A percentile compares a stretch with the other conserved stretches of the same genome.
Conservation (phyloP, 768 basidiomycete species). For the Tulasnella sp. region DNA sequence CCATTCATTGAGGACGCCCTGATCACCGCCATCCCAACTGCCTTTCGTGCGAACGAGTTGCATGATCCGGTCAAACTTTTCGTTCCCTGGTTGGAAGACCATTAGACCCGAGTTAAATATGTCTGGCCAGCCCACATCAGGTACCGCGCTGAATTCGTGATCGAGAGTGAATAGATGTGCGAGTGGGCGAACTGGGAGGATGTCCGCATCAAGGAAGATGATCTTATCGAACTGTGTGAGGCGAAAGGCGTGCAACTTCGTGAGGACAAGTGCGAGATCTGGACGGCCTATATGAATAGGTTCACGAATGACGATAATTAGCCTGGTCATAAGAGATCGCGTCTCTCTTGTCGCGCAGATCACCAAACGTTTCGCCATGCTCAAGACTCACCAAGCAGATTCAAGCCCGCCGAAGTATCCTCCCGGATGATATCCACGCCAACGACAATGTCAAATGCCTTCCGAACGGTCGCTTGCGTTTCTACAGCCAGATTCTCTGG, state of each 20-base stretch:
- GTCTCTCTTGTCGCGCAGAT: too few relatives aligned
- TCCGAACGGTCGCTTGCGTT: slow-evolving; percentile 66
- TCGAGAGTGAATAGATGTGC: slow-evolving; percentile 83
- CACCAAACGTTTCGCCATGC: neutral
- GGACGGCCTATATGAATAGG: slow-evolving; percentile 62
- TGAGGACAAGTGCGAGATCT: slow-evolving; percentile 86
- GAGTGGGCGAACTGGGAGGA: slow-evolving; percentile 76
- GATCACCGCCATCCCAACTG: slow-evolving; percentile 97
- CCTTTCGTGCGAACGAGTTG: slow-evolving; percentile 65
- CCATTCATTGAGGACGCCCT: slow-evolving; percentile 96
- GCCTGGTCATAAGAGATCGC: neutral
- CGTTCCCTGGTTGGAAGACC: slow-evolving; percentile 69
- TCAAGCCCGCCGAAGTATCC: slow-evolving; percentile 51
- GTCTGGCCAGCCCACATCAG: slow-evolving; percentile 99
- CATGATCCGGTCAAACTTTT: slow-evolving; percentile 68
- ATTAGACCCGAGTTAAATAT: slow-evolving; percentile 98
- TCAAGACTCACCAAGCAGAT: slow-evolving; percentile 63
- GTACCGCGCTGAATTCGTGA: slow-evolving; percentile 81
- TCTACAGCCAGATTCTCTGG: slow-evolving; percentile 84
- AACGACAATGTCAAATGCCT: slow-evolving; percentile 72
- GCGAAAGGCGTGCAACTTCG: slow-evolving; percentile 93
- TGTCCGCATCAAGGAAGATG: slow-evolving; percentile 86
- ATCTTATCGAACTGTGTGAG: slow-evolving; percentile 76
- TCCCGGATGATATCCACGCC: slow-evolving; percentile 84
- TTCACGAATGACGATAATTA: neutral